Conservation (phyloP, 495 filamentous ascomycete species). For the Trichoderma asperelloides region DNA sequence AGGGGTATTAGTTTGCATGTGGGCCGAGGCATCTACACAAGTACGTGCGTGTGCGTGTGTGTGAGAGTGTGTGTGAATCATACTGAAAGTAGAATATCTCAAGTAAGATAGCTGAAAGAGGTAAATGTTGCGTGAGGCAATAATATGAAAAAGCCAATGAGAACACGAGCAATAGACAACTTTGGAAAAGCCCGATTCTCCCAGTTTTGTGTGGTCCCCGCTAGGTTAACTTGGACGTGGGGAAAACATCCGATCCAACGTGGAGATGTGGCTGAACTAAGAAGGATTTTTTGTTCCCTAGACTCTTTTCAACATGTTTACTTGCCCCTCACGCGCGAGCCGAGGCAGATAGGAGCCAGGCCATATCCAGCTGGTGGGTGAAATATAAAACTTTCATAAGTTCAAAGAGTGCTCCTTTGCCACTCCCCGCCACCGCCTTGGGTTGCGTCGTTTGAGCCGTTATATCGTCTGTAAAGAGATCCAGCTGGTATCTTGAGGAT, state of each 20-base stretch:
- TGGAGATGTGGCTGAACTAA: background rate
- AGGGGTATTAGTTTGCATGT: background rate
- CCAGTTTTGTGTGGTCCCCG: background rate
- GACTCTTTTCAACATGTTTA: background rate
- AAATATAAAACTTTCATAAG: background rate
- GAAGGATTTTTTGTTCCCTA: slow-evolving; percentile 4
- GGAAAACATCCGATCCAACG: background rate
- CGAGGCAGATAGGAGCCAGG: background rate
- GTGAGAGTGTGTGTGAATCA: no score
- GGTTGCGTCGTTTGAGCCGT: background rate
- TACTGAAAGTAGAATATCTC: no score
- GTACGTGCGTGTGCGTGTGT: no score
- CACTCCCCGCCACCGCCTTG: background rate
- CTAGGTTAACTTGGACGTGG: background rate
- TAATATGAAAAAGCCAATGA: background rate
- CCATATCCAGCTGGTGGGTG: background rate
- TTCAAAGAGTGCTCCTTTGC: background rate
- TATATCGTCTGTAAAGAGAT: background rate
- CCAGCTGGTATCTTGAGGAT: background rate
- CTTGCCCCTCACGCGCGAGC: background rate
- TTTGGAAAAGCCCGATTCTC: background rate
- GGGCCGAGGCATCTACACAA: background rate
- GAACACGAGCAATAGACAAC: background rate
- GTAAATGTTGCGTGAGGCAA: no score
- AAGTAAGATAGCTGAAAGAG: no score